Evolutionary conservation across 2,329 filamentous ascomycete species (phyloP).

Genomic region (Aspergillus glaucus): DNA sequence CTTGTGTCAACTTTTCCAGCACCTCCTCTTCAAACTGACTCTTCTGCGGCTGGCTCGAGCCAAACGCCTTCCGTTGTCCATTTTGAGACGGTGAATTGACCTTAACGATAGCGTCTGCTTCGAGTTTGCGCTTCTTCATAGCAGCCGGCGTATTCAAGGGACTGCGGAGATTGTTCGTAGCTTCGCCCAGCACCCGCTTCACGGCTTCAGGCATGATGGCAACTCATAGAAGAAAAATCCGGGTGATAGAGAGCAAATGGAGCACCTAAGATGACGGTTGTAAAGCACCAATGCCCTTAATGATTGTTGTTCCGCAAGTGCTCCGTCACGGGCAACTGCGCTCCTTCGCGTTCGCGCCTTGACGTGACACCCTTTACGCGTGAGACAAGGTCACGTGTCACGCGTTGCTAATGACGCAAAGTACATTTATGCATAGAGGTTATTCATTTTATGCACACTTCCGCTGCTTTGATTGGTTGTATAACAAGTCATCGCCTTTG

Average conservation of each 20-base stretch:
- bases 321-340: slow-evolving; percentile 7
- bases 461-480: too few relatives aligned
- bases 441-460: background rate
- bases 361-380: slow-evolving; percentile 24
- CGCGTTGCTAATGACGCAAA: background rate
- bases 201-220: slow-evolving; percentile 35
- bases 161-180: slow-evolving; percentile 59
- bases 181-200: slow-evolving; percentile 67
- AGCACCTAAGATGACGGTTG: background rate
- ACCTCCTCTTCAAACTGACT: slow-evolving; percentile 92
- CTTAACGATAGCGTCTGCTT: slow-evolving; percentile 46
- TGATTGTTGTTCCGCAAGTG: background rate
- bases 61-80: slow-evolving; percentile 47
- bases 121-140: slow-evolving; percentile 79
- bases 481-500: background rate
- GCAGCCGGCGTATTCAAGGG: slow-evolving; percentile 49
- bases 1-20: slow-evolving; percentile 90
- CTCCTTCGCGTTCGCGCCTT: slow-evolving; percentile 13
- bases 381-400: slow-evolving; percentile 1
- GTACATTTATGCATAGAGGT: background rate
- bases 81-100: slow-evolving; percentile 58
- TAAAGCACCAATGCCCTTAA: background rate
- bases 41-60: slow-evolving; percentile 67
- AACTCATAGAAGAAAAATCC: slow-evolving; percentile 8
- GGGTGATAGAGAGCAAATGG: background rate